Conservation (phyloP, 495 filamentous ascomycete genomes). For the Parathielavia hyrcaniae region DNA sequence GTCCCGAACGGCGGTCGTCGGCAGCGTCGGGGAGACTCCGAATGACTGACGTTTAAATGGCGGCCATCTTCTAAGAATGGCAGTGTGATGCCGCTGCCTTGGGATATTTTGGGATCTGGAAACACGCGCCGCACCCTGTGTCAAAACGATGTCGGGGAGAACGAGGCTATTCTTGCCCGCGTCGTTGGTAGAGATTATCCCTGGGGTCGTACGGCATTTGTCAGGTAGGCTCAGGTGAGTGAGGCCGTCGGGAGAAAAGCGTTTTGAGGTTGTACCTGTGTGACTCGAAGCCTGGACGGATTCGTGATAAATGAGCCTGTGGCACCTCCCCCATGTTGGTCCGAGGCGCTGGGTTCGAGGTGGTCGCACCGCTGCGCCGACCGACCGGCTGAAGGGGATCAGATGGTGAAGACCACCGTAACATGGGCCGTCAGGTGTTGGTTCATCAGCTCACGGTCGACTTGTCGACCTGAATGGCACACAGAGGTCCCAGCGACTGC, state of each 20-base stretch:
- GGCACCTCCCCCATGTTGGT: constrained; percentile 6
- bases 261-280: background rate
- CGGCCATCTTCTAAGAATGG: too few relatives aligned
- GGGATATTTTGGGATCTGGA: background rate
- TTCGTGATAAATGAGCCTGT: constrained; percentile 1
- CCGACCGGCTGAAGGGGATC: constrained; percentile 3
- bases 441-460: background rate
- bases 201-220: background rate
- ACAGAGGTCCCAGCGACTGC: too few relatives aligned
- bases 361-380: constrained; percentile 9
- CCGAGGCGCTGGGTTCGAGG: constrained; percentile 16
- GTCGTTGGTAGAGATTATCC: background rate
- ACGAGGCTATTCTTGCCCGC: background rate
- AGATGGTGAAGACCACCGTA: constrained; percentile 10
- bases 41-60: too few relatives aligned
- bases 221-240: background rate
- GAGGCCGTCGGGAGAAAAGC: background rate
- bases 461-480: background rate
- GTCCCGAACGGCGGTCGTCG: background rate
- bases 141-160: background rate
- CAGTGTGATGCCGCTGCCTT: too few relatives aligned
- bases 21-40: background rate
- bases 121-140: background rate
- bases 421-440: background rate
- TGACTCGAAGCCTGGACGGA: background rate